phyloP scores from a whole-genome alignment of 495 filamentous ascomycete species.

The Penicillium maclennaniae region DNA sequence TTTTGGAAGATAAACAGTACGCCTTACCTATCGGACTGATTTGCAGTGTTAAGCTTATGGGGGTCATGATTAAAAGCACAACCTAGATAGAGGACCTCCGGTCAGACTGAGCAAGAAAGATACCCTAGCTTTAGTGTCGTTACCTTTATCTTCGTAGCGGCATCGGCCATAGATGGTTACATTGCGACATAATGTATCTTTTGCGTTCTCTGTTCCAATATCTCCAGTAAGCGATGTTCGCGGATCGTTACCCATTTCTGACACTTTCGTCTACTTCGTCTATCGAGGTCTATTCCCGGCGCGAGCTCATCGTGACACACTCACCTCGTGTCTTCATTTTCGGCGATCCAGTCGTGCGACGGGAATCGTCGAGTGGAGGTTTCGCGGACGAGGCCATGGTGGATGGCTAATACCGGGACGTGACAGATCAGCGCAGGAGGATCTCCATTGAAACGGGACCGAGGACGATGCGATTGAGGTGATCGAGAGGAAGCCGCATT shows the following conservation, averaged over 20 bases:
- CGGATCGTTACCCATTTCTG: conserved; percentile 1
- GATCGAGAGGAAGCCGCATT: conserved; percentile 41
- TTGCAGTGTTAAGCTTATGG: conserved; percentile 49
- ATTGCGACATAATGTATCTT: conserved; percentile 89
- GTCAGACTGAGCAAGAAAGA: conserved; percentile 15
- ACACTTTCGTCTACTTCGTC: background rate
- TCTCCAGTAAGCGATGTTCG: conserved; percentile 6
- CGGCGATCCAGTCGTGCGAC: conserved; percentile 52
- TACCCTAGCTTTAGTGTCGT: background rate
- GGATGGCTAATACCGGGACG: conserved; percentile 30
- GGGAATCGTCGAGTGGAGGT: conserved; percentile 42
- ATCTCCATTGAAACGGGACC: conserved; percentile 42
- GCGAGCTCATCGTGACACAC: conserved; percentile 9
- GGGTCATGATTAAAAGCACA: conserved; percentile 90
- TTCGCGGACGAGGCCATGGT: conserved; percentile 44
- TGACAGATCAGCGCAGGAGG: conserved; percentile 35
- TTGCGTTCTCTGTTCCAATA: conserved; percentile 55
- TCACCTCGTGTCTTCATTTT: conserved; percentile 62
- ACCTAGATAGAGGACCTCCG: conserved; percentile 40
- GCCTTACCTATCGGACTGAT: conserved; percentile 56
- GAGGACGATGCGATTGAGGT: conserved; percentile 28
- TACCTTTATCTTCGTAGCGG: conserved; percentile 80
- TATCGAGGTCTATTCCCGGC: background rate
- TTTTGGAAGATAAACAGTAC: background rate
- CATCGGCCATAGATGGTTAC: conserved; percentile 93